Evolutionary conservation across 208 protist species (phyloP), one percentile per base, ranked within the genome.

Genomic region (Crithidia sp.): DNA sequence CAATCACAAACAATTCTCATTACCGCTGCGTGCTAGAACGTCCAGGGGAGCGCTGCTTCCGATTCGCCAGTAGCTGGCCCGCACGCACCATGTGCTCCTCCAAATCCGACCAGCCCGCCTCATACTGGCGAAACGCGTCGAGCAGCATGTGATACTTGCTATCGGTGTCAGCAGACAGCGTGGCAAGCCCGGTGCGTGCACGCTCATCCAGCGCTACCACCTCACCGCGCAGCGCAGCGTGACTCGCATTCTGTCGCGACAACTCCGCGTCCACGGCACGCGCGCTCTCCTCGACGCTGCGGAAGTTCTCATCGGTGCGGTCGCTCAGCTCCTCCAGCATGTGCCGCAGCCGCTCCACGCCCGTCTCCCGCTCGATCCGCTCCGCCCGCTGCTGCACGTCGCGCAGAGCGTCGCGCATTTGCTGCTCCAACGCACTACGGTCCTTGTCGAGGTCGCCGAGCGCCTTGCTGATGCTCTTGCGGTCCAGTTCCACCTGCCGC

Each of bases 271-370:
- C 89, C 16, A 96, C 91, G 2, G 86, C 88, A 2, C 84, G 78
- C 10, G 91, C 86, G 56, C 87, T 96, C 50, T 91, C 82, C 74
- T 94, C 88, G 7, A 96, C 87, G 66, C 77, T 88, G 57, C 78
- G 75, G 61, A 96, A 96, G 79, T 96, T 96, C 39, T 90, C 85
- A 65, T 96, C 89, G 0, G 91, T 96, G 60, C 91, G 91, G 55
- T 90, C 89, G 68, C 77, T 91, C 17, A 96, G 76, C 36, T 93
- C 91, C 44, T 93, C 83, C 43, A 95, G 65, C 84, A 90, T 84
- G 19, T 86, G 77, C 1, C 79, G 79, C 41, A 95, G 77, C 28
- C 76, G 75, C 61, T 83, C 86, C 4, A 85, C 68, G 5, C 84
- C 81, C 54, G 63, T 85, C 52, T 86, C 75, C 10, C 77, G 67